Conservation (phyloP, 306 rosid genomes). For the Malus orientalis region DNA sequence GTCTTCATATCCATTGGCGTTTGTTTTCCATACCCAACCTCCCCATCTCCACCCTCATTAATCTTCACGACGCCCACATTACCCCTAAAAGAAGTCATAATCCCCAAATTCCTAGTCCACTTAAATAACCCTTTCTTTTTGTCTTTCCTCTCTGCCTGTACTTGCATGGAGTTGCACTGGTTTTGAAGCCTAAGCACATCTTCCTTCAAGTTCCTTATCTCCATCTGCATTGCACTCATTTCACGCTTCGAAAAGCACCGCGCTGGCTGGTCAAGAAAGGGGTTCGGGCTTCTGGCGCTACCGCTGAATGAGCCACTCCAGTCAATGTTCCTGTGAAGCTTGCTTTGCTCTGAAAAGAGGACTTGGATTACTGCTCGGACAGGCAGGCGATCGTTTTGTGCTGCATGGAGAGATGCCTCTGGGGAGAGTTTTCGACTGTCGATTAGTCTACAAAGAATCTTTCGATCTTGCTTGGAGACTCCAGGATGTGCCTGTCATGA, state of each 20-base stretch:
- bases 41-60: constrained; percentile 24
- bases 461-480: constrained; percentile 68
- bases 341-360: constrained; percentile 67
- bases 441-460: constrained; percentile 58
- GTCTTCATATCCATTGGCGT: constrained; percentile 62
- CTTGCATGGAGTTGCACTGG: constrained; percentile 59
- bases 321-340: constrained; percentile 41
- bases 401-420: constrained; percentile 87
- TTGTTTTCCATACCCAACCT: constrained; percentile 37
- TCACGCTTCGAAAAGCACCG: constrained; percentile 69
- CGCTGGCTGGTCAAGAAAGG: constrained; percentile 21
- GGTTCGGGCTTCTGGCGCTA: constrained; percentile 49
- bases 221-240: constrained; percentile 48
- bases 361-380: constrained; percentile 90
- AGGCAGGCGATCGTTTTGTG: constrained; percentile 86
- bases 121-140: constrained; percentile 52
- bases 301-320: constrained; percentile 70
- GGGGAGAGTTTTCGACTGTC: constrained; percentile 77
- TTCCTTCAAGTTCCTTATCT: constrained; percentile 69
- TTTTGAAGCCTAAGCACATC: constrained; percentile 62
- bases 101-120: constrained; percentile 56
- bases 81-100: constrained; percentile 22
- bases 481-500: constrained; percentile 64
- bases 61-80: constrained; percentile 10
- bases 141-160: constrained; percentile 59